Evolutionary conservation across 257 asterid species (phyloP), one percentile per base, ranked within the genome.

Genomic region (Capsicum baccatum): DNA sequence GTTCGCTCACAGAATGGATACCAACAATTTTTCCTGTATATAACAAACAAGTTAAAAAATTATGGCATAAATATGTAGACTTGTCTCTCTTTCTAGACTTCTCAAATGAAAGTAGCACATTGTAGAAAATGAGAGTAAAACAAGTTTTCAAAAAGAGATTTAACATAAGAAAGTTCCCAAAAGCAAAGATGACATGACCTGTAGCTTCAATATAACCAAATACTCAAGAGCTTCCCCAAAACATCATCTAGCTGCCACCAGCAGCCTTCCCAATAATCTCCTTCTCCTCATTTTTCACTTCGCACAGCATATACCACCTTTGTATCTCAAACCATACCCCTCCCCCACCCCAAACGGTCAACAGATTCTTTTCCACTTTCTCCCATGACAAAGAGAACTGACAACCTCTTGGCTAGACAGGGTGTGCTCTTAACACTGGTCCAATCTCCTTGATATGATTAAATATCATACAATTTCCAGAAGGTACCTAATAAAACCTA

Each of bases 21-120:
- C 80, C 86, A 14, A 94, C 85, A 42, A 96, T 87, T 70, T 91
- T 88, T 50, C 97, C 98, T 95, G 91, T 12, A 81, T 64, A 85
- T 66, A 10, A 52, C 11, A 70, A 42, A 54, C 47, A 14, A 54
- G 33, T 52, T 69, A 52, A 76, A 54, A 52, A 76, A 54, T 15
- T 5, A 54, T 74, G 48, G 62, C 81, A 74, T 48, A 13, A 74
- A 50, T 74, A 74, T 21, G 47, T 50, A 21, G 1, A 26, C 81
- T 8, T 44, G 37, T 71, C 57, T 35, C 66, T 59, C 66, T 13
- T 66, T 66, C 73, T 33, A 66, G 37, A 33, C 48, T 64, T 78
- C 63, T 13, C 15, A 54, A 78, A 78, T 54, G 63, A 33, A 54
- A 76, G 13, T 13, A 26, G 33, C 1, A 9, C 48, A 44, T 50